Conservation (phyloP, 75 land plant genomes). For the Sequoia sempervirens region DNA sequence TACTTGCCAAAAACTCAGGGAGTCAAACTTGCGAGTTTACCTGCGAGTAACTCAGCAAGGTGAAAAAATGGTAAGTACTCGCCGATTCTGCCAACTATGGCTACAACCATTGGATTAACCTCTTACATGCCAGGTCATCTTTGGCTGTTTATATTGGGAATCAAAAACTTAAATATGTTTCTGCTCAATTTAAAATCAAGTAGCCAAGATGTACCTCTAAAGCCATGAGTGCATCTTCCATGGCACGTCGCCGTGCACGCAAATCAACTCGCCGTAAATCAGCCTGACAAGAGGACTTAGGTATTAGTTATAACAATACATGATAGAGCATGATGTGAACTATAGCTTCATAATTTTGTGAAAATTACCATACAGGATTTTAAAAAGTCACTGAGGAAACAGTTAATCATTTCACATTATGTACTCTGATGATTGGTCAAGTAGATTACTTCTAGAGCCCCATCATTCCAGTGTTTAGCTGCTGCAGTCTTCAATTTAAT, state of each 20-base stretch:
- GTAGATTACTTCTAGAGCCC: constrained; percentile 79
- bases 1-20: no score
- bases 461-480: constrained; percentile 98
- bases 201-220: constrained; percentile 55
- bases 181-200: neutral
- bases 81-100: no score
- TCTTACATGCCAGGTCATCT: neutral
- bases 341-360: neutral
- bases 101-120: neutral
- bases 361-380: neutral
- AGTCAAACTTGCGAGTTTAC: no score
- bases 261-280: constrained; percentile 86
- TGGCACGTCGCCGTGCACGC: constrained; percentile 79
- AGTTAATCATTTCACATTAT: neutral
- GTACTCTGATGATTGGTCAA: constrained; percentile 9
- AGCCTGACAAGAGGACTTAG: constrained; percentile 46
- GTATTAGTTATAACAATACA: neutral
- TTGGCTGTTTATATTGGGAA: neutral
- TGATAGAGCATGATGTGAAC: neutral
- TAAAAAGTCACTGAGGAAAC: neutral
- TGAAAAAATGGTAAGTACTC: no score
- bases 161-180: neutral
- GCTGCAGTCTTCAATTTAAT: constrained; percentile 75
- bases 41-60: no score
- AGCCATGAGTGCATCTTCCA: constrained; percentile 93